Evolutionary conservation across 495 filamentous ascomycete genomes (phyloP), one percentile per base, ranked within the genome.

Genomic region (Talaromyces trachyspermus): DNA sequence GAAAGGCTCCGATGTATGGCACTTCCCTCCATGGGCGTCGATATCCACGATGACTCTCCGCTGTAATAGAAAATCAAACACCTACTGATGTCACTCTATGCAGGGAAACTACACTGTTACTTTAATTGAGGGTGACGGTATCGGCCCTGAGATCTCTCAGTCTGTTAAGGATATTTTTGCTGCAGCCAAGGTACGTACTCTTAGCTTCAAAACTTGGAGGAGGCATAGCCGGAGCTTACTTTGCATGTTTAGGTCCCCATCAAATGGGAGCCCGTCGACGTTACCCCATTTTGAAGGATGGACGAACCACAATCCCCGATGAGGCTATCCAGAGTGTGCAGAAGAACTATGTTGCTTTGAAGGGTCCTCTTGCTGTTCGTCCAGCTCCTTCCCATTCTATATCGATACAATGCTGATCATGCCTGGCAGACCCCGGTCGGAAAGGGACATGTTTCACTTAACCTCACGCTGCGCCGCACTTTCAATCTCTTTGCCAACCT

Each of bases 401-500:
- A 14, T 38, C 17, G 15, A 8, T 42, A 20, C 9, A 4, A 22
- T 33, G n/a, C 37, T 46, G 27, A 53, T 12, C 9, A 24, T 41
- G 23, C 15, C 2, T 40, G 50, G 25, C 54, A 95, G 89, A 98
- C 94, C 17, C 92, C 92, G 46, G 84, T 98, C 61, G 92, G 92
- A 58, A 97, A 97, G 75, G 92, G 92, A 59, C 92, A 98, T 69
- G 94, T 98, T 62, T 98, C 92, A 43, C 87, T 98, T 55, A 98
- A 98, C 79, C 76, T 98, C 48, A 98, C 92, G 52, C 88, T 98
- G 60, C 89, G 92, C 55, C 85, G 92, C 57, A 97, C 92, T 46
- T 98, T 98, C 80, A 97, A 97, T 77, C 89, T 98, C 60, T 98
- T 98, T 68, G 92, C 92, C 71, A 98, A 98, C 74, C 79, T 98